These are phyloP conservation scores for Theileria annulata DNA, from an alignment of 169 alveolate species.

Conservation along the genomic window DNA sequence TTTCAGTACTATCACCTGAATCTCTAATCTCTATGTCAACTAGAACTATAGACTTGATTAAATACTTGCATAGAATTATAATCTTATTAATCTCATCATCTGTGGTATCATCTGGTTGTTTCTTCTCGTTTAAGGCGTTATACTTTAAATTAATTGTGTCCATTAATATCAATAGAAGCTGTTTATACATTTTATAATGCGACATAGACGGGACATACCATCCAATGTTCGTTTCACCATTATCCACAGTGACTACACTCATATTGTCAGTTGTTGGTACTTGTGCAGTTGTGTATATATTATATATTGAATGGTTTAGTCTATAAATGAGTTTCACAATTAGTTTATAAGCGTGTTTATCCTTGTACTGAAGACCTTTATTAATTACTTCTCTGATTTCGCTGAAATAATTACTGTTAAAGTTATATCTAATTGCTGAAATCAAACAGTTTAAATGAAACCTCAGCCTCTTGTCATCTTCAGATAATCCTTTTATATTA, in stretches of 20 bases:
- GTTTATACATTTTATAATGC: background rate
- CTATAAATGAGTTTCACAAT: constrained; percentile 46
- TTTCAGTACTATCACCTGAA: background rate
- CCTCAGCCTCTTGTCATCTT: constrained; percentile 31
- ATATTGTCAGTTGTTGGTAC: background rate
- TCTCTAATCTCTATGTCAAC: background rate
- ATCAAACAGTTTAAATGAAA: constrained; percentile 42
- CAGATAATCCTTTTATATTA: background rate
- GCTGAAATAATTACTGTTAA: constrained; percentile 16
- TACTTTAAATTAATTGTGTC: background rate
- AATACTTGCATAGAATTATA: constrained; percentile 4
- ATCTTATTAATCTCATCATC: constrained; percentile 24
- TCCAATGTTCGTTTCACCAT: background rate
- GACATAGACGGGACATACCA: constrained; percentile 1
- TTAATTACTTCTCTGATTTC: background rate
- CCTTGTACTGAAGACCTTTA: constrained; percentile 39
- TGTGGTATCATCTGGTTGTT: background rate
- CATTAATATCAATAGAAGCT: background rate
- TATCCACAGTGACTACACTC: background rate
- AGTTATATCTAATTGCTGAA: constrained; percentile 32
- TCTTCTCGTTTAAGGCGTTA: background rate
- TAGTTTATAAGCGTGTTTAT: constrained; percentile 37
- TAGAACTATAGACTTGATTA: background rate
- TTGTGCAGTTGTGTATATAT: constrained; percentile 28
- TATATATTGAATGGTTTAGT: constrained; percentile 16